A percentile compares a stretch with the other conserved stretches of the same genome.
phyloP scores from a whole-genome alignment of 345 rosid genomes.

The Eucalyptus virginea region DNA sequence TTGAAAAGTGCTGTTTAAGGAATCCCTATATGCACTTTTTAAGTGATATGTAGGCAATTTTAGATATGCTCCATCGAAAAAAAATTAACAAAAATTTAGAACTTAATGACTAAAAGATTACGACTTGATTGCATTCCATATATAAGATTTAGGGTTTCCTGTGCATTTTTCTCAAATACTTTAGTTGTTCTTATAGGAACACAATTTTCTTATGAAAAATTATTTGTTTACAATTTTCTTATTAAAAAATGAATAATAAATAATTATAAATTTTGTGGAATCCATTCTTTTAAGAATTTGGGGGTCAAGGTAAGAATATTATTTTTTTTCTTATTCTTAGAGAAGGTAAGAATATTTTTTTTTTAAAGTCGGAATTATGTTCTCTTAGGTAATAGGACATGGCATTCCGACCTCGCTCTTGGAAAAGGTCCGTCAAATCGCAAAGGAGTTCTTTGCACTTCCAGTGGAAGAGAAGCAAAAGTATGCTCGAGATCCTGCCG shows the following conservation, averaged over 20 bases:
- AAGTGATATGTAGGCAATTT: background rate
- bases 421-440: background rate
- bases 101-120: too few species aligned
- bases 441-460: constrained; percentile 11
- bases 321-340: background rate
- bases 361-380: background rate
- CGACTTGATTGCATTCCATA: background rate
- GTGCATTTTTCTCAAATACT: background rate
- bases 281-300: too few species aligned
- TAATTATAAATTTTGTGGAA: too few species aligned
- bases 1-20: background rate
- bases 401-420: constrained; percentile 16
- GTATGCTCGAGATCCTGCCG: constrained; percentile 1
- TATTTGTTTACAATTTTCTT: too few species aligned
- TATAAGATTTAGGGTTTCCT: too few species aligned
- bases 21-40: background rate
- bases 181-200: background rate
- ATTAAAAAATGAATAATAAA: too few species aligned
- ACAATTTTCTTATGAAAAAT: too few species aligned
- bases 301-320: too few species aligned
- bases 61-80: background rate
- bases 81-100: too few species aligned
- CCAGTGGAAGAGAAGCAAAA: constrained; percentile 17
- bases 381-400: constrained; percentile 14
- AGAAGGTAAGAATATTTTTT: background rate